Conservation (phyloP, 129 eudicot genomes). For the sunflower (Helianthus annuus) region HanXRQr2.0-SUNRISE NC_035437.2:107889698-107890197, state of each 20-base stretch:
- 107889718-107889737: not conserved
- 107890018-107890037: conserved; percentile 18
- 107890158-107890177: conserved; percentile 39
- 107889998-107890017: not conserved
- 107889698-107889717: not conserved
- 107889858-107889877: no score
- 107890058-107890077: conserved; percentile 33
- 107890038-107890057: conserved; percentile 35
- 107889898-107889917: no score
- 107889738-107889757: conserved; percentile 23
- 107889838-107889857: conserved; percentile 22
- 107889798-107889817: conserved; percentile 14
- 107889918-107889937: conserved; percentile 46
- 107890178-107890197: conserved; percentile 27
- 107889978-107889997: not conserved
- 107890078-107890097: conserved; percentile 36
- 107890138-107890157: conserved; percentile 38
- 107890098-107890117: conserved; percentile 28
- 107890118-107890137: conserved; percentile 10
- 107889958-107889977: not conserved
- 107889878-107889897: no score
- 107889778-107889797: conserved; percentile 27
- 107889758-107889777: conserved; percentile 28
- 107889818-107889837: conserved; percentile 25
- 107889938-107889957: conserved; percentile 22